Base-by-base conservation (phyloP, 345 rosid genomes). In the Angophora floribunda region DNA sequence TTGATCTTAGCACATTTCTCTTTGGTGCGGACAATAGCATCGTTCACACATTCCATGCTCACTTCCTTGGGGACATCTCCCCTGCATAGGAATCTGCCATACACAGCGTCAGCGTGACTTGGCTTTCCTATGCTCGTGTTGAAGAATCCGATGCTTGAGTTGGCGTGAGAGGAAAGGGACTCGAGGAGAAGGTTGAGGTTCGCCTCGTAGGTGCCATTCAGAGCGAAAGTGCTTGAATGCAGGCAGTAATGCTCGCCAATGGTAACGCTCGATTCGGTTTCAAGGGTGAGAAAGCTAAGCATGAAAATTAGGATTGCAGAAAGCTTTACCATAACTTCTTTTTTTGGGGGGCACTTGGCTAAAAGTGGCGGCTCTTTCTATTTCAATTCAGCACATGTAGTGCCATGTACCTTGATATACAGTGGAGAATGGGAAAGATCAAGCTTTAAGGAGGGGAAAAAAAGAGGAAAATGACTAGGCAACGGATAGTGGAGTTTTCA, bases 1-100 rank as follows among this genome's bases (percentile, higher is more conserved):
- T 89, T 93, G 53, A 88, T 87, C 51, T 13, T 55, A 2, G 92
- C 93, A 86, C 98, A 94, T 15, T 11, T 51, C 3, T 55, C 51
- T 19, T 53, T 30, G 59, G 93, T 52, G 0, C 91, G 30, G 10
- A 9, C 82, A 19, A 7, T 36, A 36, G 49, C 82, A 0, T 9
- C 5, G 17, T 3, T 36, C 1, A 1, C 82, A 19, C 49, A 36
- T 36, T 75, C 14, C 82, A 17, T 1, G 82, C 82, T 36, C 13
- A 17, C 4, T 0, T 0, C 82, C 49, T 5, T 17, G 13, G 49
- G 19, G 47, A 75, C 49, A 19, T 6, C 82, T 36, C 26, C 82
- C 14, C 14, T 9, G 82, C 82, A 75, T 19, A 75, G 82, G 82
- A 75, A 75, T 44, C 47, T 36, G 82, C 82, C 82, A 1, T 75